Conservation (phyloP, 169 alveolate species). For the Amoebophrya sp. region DNA sequence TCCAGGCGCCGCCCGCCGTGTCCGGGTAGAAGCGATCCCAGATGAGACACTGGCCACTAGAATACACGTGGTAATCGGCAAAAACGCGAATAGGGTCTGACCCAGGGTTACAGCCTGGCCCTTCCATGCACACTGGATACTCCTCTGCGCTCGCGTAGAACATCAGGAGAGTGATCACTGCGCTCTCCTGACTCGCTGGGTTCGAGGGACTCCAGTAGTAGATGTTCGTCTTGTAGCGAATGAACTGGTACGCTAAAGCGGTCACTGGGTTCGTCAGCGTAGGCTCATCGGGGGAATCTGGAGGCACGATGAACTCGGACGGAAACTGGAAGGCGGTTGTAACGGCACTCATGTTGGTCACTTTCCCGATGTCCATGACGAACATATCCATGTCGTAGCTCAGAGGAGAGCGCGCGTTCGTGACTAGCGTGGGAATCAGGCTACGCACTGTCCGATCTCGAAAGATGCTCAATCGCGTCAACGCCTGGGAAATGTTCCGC, state of each 20-base stretch:
- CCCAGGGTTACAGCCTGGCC: not conserved
- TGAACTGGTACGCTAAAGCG: not conserved
- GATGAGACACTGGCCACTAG: not conserved
- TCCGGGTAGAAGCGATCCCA: slow-evolving; percentile 29
- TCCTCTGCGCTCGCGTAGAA: not conserved
- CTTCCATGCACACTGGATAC: not conserved
- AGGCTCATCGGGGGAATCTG: not conserved
- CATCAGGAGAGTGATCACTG: not conserved
- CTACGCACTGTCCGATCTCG: not conserved
- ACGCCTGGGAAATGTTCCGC: not conserved
- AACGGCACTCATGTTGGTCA: slow-evolving; percentile 15
- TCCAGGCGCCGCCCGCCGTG: slow-evolving; percentile 39
- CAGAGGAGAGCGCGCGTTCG: not conserved
- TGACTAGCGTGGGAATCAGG: not conserved
- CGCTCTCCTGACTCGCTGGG: not conserved
- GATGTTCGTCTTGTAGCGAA: not conserved
- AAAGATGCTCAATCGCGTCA: not conserved
- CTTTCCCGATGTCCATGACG: not conserved
- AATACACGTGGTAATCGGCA: not conserved
- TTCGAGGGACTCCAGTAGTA: not conserved
- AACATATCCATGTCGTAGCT: not conserved
- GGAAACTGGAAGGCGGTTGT: not conserved
- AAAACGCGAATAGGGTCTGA: slow-evolving; percentile 27
- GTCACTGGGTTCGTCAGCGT: not conserved
- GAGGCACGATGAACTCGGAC: not conserved